phyloP scores from a whole-genome alignment of 441 rosid genomes.

The Eruca vesicaria region DNA sequence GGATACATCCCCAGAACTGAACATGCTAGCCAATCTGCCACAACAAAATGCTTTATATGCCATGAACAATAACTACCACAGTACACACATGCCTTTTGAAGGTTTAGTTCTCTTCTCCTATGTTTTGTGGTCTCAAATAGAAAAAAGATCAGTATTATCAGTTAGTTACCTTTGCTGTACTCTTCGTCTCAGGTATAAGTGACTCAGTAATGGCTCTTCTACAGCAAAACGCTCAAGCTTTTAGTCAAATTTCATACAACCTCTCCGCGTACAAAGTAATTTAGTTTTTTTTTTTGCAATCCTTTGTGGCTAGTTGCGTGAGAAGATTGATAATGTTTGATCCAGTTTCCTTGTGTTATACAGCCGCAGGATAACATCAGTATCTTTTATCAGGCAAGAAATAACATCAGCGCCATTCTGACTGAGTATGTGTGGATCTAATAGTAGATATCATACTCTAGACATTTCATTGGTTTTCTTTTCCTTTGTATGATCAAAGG shows the following conservation, averaged over 20 bases:
- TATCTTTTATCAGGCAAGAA: constrained; percentile 64
- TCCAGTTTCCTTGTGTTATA: constrained; percentile 1
- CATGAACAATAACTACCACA: constrained; percentile 39
- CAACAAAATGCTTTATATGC: constrained; percentile 19
- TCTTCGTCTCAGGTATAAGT: constrained; percentile 54
- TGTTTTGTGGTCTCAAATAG: neutral
- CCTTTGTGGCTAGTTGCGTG: neutral
- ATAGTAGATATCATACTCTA: constrained; percentile 12
- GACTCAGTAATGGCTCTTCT: constrained; percentile 56
- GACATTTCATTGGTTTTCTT: neutral
- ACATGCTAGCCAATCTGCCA: constrained; percentile 52
- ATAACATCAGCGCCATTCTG: constrained; percentile 67
- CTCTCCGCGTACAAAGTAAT: constrained; percentile 61
- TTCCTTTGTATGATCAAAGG: constrained; percentile 10
- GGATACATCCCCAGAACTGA: constrained; percentile 58
- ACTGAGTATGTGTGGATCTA: constrained; percentile 56
- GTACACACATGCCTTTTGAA: constrained; percentile 44
- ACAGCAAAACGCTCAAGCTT: constrained; percentile 69
- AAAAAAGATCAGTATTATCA: constrained; percentile 1
- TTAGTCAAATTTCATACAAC: constrained; percentile 68
- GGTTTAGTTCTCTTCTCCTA: constrained; percentile 41
- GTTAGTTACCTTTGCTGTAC: constrained; percentile 15
- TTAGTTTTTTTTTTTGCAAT: neutral
- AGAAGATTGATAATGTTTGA: neutral
- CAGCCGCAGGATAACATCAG: constrained; percentile 92